A percentile compares a stretch with the other conserved stretches of the same genome.
phyloP scores from a whole-genome alignment of 2,329 filamentous ascomycete species.

The Cadophora malorum region DNA sequence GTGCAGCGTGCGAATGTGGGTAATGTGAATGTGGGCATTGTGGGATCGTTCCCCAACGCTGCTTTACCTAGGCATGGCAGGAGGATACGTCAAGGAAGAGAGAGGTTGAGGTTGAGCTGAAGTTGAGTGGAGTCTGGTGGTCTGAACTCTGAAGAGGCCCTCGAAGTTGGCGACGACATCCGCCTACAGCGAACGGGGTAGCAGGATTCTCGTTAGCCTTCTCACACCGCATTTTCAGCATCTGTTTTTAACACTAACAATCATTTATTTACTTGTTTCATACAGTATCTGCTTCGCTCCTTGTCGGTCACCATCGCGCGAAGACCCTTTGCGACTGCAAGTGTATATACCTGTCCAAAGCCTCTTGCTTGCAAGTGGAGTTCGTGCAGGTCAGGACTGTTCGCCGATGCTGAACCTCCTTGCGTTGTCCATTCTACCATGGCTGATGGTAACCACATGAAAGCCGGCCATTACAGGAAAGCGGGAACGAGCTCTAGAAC shows the following conservation, averaged over 20 bases:
- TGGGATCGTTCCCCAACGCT: slow-evolving; percentile 12
- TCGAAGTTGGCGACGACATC: too few relatives aligned
- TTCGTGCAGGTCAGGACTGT: neutral
- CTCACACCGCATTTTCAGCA: slow-evolving; percentile 13
- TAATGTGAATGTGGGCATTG: too few relatives aligned
- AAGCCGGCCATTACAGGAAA: neutral
- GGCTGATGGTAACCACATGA: too few relatives aligned
- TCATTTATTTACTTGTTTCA: too few relatives aligned
- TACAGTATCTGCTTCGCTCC: neutral
- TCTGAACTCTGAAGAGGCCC: too few relatives aligned
- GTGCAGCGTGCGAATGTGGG: neutral
- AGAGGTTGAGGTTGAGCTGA: too few relatives aligned
- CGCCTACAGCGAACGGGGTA: neutral
- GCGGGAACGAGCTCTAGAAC: neutral
- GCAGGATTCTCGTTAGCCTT: neutral
- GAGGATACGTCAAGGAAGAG: too few relatives aligned
- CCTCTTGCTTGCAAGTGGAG: neutral
- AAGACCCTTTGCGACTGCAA: neutral
- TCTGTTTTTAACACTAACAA: neutral
- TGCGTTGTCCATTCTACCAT: too few relatives aligned
- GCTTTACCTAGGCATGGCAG: neutral
- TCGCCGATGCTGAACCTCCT: too few relatives aligned
- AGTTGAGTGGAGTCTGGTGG: too few relatives aligned
- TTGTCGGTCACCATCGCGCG: neutral
- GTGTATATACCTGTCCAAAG: too few relatives aligned